Conservation (phyloP, 2,329 filamentous ascomycete genomes). For the Penicillium sp. region DNA sequence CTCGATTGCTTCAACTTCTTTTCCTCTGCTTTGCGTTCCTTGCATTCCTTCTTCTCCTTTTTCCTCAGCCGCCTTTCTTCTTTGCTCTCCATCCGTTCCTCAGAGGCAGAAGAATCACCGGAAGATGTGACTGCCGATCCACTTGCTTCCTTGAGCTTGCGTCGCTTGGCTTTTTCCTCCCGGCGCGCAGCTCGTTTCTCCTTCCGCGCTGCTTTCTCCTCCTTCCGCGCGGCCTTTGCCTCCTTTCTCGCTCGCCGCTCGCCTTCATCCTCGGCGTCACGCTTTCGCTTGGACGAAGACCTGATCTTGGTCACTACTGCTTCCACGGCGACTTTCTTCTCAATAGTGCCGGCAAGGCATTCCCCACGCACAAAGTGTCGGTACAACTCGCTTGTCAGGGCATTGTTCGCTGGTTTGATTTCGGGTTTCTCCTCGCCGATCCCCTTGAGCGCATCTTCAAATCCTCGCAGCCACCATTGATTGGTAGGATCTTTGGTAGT, state of each 20-base stretch:
- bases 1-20: conserved; percentile 18
- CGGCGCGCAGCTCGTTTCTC: neutral
- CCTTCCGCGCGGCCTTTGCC: conserved; percentile 33
- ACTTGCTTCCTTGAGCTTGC: conserved; percentile 12
- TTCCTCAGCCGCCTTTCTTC: conserved; percentile 19
- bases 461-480: conserved; percentile 96
- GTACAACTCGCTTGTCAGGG: conserved; percentile 58
- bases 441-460: conserved; percentile 81
- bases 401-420: conserved; percentile 44
- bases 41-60: conserved; percentile 25
- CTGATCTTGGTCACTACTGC: conserved; percentile 9
- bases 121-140: conserved; percentile 8
- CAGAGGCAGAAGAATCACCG: conserved; percentile 6
- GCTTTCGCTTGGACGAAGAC: conserved; percentile 26
- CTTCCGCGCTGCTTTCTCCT: conserved; percentile 12
- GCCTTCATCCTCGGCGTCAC: conserved; percentile 31
- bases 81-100: conserved; percentile 21
- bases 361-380: conserved; percentile 80
- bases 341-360: conserved; percentile 62
- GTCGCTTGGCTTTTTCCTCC: neutral
- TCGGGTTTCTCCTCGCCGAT: conserved; percentile 58
- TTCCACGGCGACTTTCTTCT: conserved; percentile 17
- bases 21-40: conserved; percentile 19
- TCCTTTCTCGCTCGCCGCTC: conserved; percentile 16
- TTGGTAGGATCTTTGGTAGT: conserved; percentile 59